A percentile compares a stretch with the other conserved stretches of the same genome.
phyloP scores from a whole-genome alignment of 192 early-diverging fungal genomes.

The Spizellomyces punctatus region DNA sequence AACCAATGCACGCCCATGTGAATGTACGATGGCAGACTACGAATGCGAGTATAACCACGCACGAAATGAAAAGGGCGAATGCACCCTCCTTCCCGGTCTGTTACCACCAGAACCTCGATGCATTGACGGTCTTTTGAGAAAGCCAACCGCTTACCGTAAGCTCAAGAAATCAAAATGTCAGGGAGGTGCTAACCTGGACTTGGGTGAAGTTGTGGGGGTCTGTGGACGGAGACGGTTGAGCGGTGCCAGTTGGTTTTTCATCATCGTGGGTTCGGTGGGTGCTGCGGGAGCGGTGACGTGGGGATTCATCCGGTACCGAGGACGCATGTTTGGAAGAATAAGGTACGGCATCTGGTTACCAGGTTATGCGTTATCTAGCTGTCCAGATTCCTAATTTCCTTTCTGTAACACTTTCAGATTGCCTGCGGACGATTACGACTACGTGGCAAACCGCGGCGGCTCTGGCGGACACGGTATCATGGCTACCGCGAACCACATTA shows the following conservation, averaged over 20 bases:
- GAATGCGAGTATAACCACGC: conserved; percentile 47
- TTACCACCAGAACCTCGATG: conserved; percentile 24
- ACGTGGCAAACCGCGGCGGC: background rate
- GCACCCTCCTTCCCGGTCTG: conserved; percentile 9
- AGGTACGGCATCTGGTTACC: conserved; percentile 13
- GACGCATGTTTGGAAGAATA: conserved; percentile 39
- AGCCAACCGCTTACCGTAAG: conserved; percentile 35
- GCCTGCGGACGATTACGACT: conserved; percentile 31
- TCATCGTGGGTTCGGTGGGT: conserved; percentile 38
- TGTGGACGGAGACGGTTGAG: conserved; percentile 23
- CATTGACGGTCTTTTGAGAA: conserved; percentile 17
- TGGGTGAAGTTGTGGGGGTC: conserved; percentile 21
- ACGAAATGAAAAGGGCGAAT: conserved; percentile 17
- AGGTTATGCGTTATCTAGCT: conserved; percentile 1
- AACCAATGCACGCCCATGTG: conserved; percentile 38
- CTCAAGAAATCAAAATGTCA: conserved; percentile 33
- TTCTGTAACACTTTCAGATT: conserved; percentile 13
- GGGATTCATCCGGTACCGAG: conserved; percentile 30
- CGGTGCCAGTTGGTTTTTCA: conserved; percentile 29
- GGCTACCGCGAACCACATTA: background rate
- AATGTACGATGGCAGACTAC: conserved; percentile 52
- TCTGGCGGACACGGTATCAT: conserved; percentile 15
- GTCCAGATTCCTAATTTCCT: background rate
- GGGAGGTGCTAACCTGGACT: conserved; percentile 33
- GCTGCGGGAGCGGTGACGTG: conserved; percentile 32